Evolutionary conservation across 768 basidiomycete species (phyloP), one percentile per base, ranked within the genome.

Genomic region (Pleurotus cornucopiae): DNA sequence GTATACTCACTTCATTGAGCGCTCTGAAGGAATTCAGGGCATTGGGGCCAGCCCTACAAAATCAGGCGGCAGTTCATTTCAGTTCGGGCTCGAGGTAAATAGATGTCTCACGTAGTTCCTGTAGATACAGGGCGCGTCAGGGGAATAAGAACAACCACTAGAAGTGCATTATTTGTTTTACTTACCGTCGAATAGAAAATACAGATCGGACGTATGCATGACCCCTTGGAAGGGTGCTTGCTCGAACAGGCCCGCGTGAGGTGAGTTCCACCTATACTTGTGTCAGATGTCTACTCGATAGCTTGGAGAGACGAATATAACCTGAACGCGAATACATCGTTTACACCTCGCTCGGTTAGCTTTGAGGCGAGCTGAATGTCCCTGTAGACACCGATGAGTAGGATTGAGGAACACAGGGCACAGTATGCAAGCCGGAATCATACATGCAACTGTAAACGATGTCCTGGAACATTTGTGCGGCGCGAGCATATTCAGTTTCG

Each of bases 371-470:
- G 59, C 56, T 69, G 70, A 66, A 66, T 72, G 58, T 77, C 76
- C 73, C 76, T 77, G 58, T 7, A 6, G 34, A 43, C 16, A 5
- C 34, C 23, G 16, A 7, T 44, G 26, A 25, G 43, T 53, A 34
- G 45, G 23, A 16, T n/a, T 38, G 16, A 23, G 20, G 18, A n/a
- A 48, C 54, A 2, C 7, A 38, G 13, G 14, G 16, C 2, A 38
- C 26, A 26, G 16, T 18, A 21, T 4, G 6, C 30, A 30, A 6
- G 30, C 30, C 20, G 34, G 9, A 40, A 23, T 49, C 74, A 2
- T 40, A 76, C 76, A 77, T 75, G 73, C 76, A 77, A 11, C 71
- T 71, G 57, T 76, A 78, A 5, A 75, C 63, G 0, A 72, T 70
- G 6, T 77, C 74, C 12, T 73, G 73, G 25, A 72, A 74, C 61